Evolutionary conservation across 441 rosid genomes (phyloP).

Genomic region (Adansonia gregorii): DNA sequence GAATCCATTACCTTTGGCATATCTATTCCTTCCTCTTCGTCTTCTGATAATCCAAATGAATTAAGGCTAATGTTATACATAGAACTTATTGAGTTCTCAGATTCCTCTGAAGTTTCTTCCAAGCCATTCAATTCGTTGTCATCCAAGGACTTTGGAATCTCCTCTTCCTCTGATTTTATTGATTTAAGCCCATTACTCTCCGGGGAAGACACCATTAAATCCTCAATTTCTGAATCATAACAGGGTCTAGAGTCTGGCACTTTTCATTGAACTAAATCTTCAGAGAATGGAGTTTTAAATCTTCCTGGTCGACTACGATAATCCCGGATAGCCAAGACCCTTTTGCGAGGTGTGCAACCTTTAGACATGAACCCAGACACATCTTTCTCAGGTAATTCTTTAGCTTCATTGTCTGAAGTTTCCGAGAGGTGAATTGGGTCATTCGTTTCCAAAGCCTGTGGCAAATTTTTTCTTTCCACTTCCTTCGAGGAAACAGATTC

Average conservation of each 20-base stretch:
- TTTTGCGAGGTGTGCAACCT: not conserved
- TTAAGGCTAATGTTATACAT: not conserved
- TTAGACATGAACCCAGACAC: not conserved
- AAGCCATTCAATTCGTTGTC: not conserved
- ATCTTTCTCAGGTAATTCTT: not conserved
- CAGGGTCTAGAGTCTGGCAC: not conserved
- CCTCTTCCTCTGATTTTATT: not conserved
- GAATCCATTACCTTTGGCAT: not conserved
- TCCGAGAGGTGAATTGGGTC: not conserved
- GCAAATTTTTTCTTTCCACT: not conserved
- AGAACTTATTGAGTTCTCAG: not conserved
- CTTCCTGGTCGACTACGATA: not conserved
- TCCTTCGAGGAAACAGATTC: not conserved
- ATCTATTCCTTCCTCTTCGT: not conserved
- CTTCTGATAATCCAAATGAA: not conserved
- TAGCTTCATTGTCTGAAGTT: not conserved
- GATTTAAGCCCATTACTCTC: too few relatives aligned
- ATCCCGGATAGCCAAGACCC: not conserved
- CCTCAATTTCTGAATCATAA: not conserved
- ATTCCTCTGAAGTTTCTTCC: not conserved
- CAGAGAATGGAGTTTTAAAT: not conserved
- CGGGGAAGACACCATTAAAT: too few relatives aligned
- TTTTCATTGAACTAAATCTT: not conserved
- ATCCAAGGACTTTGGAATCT: not conserved
- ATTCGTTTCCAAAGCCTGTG: not conserved